Evolutionary conservation across 129 eudicot species (phyloP).

Genomic region (Flaveria brownii): DNA sequence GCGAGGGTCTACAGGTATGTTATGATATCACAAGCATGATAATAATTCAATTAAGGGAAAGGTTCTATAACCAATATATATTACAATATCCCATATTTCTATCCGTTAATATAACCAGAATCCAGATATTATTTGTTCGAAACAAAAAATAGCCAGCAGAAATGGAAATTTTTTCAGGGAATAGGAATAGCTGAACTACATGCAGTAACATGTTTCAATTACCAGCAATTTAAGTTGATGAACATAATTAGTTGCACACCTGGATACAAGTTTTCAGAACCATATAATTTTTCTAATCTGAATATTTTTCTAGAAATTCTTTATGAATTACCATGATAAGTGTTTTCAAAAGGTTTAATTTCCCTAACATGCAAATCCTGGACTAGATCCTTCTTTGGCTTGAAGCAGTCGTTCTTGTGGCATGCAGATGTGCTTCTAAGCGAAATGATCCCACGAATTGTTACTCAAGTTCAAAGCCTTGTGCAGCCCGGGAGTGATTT

Average conservation of each 20-base stretch:
- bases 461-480: constrained; percentile 46
- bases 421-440: constrained; percentile 74
- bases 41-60: neutral
- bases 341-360: neutral
- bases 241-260: neutral
- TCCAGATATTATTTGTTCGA: neutral
- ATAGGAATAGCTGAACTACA: neutral
- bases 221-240: neutral
- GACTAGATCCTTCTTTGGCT: constrained; percentile 2
- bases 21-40: constrained; percentile 14
- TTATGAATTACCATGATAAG: neutral
- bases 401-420: constrained; percentile 16
- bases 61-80: neutral
- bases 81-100: constrained; percentile 10
- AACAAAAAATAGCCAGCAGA: neutral
- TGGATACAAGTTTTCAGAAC: constrained; percentile 5
- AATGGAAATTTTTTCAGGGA: neutral
- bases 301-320: constrained; percentile 5
- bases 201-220: neutral
- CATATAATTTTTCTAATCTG: neutral
- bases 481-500: constrained; percentile 43
- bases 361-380: neutral
- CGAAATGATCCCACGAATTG: constrained; percentile 59
- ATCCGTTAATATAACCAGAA: neutral
- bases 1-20: constrained; percentile 86